Conservation (phyloP, 371 early-diverging fungal species). For the Smittium mucronatum region DNA sequence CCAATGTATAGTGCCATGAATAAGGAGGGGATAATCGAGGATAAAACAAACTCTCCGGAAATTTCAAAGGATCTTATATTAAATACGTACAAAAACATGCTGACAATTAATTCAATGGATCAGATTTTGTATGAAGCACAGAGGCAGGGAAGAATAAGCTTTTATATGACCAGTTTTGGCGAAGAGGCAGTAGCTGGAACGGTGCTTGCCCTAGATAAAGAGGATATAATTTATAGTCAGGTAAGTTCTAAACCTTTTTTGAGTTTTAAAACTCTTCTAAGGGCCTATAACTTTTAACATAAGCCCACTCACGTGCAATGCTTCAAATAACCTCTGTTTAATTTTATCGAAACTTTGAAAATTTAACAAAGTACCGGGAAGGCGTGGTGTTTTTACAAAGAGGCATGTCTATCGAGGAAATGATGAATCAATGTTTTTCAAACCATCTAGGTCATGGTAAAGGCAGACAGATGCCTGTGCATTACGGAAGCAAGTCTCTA, state of each 20-base stretch:
- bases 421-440: constrained; percentile 92
- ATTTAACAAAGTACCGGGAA: constrained; percentile 76
- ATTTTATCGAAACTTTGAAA: too few species aligned
- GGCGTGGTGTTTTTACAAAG: constrained; percentile 84
- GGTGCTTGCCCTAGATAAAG: constrained; percentile 70
- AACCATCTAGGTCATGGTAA: constrained; percentile 82
- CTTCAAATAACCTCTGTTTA: too few species aligned
- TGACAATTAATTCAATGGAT: constrained; percentile 82
- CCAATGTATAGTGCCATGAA: constrained; percentile 91
- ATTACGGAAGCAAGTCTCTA: constrained; percentile 73
- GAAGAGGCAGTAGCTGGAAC: constrained; percentile 89
- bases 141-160: constrained; percentile 92
- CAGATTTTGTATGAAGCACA: constrained; percentile 93
- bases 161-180: constrained; percentile 96
- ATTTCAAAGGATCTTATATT: constrained; percentile 54
- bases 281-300: too few species aligned
- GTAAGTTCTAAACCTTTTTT: constrained; percentile 3
- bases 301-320: too few species aligned
- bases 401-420: constrained; percentile 82
- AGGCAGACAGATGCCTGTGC: constrained; percentile 97
- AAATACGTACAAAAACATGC: constrained; percentile 75
- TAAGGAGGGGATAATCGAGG: constrained; percentile 61
- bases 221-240: constrained; percentile 85
- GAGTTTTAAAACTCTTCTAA: too few species aligned
- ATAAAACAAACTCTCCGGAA: constrained; percentile 60